Base-by-base conservation (phyloP, 1,139 yeast genomes). In the Yamadazyma spencermartinsiae region DNA sequence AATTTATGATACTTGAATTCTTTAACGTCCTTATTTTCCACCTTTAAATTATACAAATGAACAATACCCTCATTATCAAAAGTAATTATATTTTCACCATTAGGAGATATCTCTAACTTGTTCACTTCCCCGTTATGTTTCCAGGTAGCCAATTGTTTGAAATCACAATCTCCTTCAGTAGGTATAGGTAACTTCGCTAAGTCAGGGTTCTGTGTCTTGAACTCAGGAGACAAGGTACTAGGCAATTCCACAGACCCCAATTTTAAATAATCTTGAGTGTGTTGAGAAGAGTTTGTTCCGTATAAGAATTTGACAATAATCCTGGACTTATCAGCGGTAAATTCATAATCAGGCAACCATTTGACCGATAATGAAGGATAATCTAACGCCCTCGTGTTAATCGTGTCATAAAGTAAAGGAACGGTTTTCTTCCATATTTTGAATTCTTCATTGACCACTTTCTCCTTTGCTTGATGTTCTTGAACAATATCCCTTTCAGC, bases 381-480 rank as follows among this genome's bases (percentile, higher is more conserved):
- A 34, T 81, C 80, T 36, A 81, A 66, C 15, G 86, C 79, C 45
- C 78, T 72, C 24, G 95, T 78, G 46, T 87, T 78, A 50, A 88
- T 75, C 45, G 86, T 69, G 59, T 87, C 87, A 63, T 92, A 92
- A 37, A 92, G 68, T 49, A 88, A 74, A 12, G 96, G 96, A n/a
- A 92, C 86, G 10, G 95, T 82, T 57, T 92, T 92, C 61, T 90
- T 90, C 98, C 98, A 92, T 41, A 86, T 86, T 55, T 89, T 86
- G 70, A 82, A 89, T 61, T 87, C 96, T 58, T 78, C 83, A 48
- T 78, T 78, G 44, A 69, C 63, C 16, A 76, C 54, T 50, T 76
- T 77, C 48, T 77, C 82, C 39, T 65, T 65, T 41, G 63, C 58
- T 51, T 75, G 81, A 51, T 72, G 76, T 42, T 68, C 76, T 29